These are phyloP conservation scores for Tolypocladium ovalisporum DNA, from an alignment of 2,329 filamentous ascomycete species.

Conservation along the genomic window DNA sequence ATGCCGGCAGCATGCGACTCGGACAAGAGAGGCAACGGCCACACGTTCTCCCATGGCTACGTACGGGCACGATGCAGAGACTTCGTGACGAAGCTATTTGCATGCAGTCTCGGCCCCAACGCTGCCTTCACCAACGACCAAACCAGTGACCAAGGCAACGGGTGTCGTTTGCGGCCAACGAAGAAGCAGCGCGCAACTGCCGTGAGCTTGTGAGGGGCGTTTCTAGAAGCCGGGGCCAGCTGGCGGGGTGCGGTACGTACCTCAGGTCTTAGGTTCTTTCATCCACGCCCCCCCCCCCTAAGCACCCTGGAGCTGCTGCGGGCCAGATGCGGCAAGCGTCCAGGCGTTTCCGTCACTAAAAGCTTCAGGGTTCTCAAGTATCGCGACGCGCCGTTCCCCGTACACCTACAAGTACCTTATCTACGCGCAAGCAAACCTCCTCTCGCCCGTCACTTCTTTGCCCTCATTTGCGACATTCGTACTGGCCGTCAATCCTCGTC, in stretches of 20 bases:
- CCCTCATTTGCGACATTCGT: neutral
- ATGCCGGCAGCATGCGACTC: neutral
- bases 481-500: neutral
- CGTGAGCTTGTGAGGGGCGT: neutral
- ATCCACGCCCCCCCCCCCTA: neutral
- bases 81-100: neutral
- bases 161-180: neutral
- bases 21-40: neutral
- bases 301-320: neutral
- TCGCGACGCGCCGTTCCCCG: constrained; percentile 1
- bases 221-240: neutral
- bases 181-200: neutral
- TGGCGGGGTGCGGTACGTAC: neutral
- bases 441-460: neutral
- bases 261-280: neutral
- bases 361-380: neutral
- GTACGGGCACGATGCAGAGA: no score
- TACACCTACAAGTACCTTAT: no score
- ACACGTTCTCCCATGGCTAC: no score
- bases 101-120: neutral
- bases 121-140: no score
- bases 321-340: neutral
- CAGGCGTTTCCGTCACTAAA: neutral
- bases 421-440: no score
- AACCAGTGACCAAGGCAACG: neutral